phyloP scores from a whole-genome alignment of 2,329 filamentous ascomycete species.

The Xylariaceae sp. region DNA sequence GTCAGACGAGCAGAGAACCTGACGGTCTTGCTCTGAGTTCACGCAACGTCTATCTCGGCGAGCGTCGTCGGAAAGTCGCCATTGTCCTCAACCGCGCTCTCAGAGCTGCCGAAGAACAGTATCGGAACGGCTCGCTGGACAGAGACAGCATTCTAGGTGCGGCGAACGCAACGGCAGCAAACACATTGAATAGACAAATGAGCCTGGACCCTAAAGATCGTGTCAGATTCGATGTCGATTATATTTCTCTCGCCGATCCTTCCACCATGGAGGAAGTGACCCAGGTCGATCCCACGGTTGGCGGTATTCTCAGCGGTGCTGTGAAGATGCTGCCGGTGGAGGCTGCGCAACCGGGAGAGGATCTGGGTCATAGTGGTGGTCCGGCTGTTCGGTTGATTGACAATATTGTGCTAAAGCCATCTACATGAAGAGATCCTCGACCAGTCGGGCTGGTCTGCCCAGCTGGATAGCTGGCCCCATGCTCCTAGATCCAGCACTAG shows the following conservation, averaged over 20 bases:
- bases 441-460: too few relatives aligned
- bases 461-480: too few relatives aligned
- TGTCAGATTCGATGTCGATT: slow-evolving; percentile 80
- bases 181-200: slow-evolving; percentile 59
- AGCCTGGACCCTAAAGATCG: slow-evolving; percentile 57
- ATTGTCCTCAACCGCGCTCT: slow-evolving; percentile 71
- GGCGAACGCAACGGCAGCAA: slow-evolving; percentile 59
- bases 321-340: slow-evolving; percentile 86
- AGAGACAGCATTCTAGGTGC: slow-evolving; percentile 69
- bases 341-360: slow-evolving; percentile 65
- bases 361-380: slow-evolving; percentile 68
- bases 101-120: slow-evolving; percentile 66
- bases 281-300: slow-evolving; percentile 63
- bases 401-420: slow-evolving; percentile 71
- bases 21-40: slow-evolving; percentile 91
- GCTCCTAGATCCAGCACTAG: too few relatives aligned
- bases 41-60: slow-evolving; percentile 87
- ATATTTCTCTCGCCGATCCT: slow-evolving; percentile 86
- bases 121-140: slow-evolving; percentile 50
- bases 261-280: slow-evolving; percentile 78
- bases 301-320: slow-evolving; percentile 85
- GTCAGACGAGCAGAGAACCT: slow-evolving; percentile 69
- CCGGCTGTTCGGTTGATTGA: slow-evolving; percentile 87
- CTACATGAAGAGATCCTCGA: slow-evolving; percentile 6
- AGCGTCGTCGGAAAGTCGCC: slow-evolving; percentile 67